Percentiles rank a stretch among this genome's conserved stretches.
phyloP scores from a whole-genome alignment of 352 stramenopile species.

The Pythium volutum region DNA sequence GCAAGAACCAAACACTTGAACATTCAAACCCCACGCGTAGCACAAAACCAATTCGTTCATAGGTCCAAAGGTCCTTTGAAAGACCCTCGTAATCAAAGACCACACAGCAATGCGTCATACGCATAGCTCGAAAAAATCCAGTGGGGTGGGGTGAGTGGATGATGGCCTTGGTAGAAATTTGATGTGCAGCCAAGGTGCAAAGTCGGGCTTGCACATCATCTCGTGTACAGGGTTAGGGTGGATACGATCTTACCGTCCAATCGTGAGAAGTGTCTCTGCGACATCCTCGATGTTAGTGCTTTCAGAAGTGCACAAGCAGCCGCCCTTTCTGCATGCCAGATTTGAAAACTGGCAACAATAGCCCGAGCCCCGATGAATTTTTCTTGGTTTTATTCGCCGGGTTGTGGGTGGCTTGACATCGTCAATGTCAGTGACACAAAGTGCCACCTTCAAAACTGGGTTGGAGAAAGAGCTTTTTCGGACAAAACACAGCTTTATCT shows the following conservation, averaged over 20 bases:
- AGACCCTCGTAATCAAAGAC: constrained; percentile 14
- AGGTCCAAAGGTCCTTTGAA: not conserved
- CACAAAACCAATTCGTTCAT: too few relatives aligned
- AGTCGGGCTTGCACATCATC: constrained; percentile 19
- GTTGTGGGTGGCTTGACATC: not conserved
- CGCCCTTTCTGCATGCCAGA: constrained; percentile 6
- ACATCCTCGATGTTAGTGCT: constrained; percentile 13
- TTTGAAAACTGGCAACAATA: not conserved
- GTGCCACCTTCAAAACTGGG: constrained; percentile 14
- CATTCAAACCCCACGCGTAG: too few relatives aligned
- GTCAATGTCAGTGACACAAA: not conserved
- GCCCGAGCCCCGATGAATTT: not conserved
- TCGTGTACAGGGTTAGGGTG: constrained; percentile 8
- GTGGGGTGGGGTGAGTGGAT: constrained; percentile 1
- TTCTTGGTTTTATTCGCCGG: not conserved
- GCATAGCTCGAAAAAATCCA: constrained; percentile 15
- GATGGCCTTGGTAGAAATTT: constrained; percentile 13
- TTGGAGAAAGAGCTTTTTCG: constrained; percentile 4
- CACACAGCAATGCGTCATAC: constrained; percentile 10
- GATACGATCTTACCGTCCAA: constrained; percentile 11
- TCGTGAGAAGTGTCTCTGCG: constrained; percentile 15
- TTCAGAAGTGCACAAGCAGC: constrained; percentile 14
- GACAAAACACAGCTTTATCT: constrained; percentile 6
- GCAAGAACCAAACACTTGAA: too few relatives aligned
- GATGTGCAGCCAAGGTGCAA: constrained; percentile 4